Base-by-base conservation (phyloP, 1,284 basidiomycete species). In the Pterulicium gracile region DNA sequence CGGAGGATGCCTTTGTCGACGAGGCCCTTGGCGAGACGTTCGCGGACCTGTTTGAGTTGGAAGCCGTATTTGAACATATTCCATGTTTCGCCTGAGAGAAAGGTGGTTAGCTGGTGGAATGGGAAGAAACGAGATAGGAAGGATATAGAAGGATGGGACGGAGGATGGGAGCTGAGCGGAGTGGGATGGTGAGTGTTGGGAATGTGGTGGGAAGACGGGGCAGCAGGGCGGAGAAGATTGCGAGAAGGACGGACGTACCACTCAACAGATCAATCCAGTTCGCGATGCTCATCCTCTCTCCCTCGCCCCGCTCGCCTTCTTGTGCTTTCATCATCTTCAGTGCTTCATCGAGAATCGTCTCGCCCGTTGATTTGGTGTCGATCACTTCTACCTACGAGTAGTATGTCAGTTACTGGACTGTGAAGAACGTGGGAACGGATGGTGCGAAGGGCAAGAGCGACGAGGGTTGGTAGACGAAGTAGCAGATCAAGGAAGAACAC, bases 31-130 rank as follows among this genome's bases (percentile, higher is more conserved):
- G 91, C 91, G 42, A 97, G 80, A 18, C 93, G 85, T 65, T 97
- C 93, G 47, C 93, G 83, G 41, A 97, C 93, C 66, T 96, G 93
- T 65, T 97, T 97, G 44, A 97, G 79, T 64, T 97, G 93, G 66
- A 92, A 97, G 21, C 92, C 92, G 48, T 96, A 96, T 68, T 96
- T 96, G 83, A 96, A 91, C 3, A 96, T 90, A 61, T 97, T 96
- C 93, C 93, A 97, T 45, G 93, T 97, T 69, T 97, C 93, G 52
- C 92, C 92, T 95, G 58, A 15, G n/a, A n/a, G n/a, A 44, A n/a
- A 34, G 24, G 34, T 34, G 48, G 18, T 34, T 44, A 19, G 42
- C n/a, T 36, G n/a, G 36, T 18, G 22, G 44, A 24, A 35, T 44
- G 43, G 22, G 24, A 15, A 48, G 32, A 18, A 15, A 18, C 4